Evolutionary conservation across 768 basidiomycete genomes (phyloP).

Genomic region (Leccinum aurantiacum): DNA sequence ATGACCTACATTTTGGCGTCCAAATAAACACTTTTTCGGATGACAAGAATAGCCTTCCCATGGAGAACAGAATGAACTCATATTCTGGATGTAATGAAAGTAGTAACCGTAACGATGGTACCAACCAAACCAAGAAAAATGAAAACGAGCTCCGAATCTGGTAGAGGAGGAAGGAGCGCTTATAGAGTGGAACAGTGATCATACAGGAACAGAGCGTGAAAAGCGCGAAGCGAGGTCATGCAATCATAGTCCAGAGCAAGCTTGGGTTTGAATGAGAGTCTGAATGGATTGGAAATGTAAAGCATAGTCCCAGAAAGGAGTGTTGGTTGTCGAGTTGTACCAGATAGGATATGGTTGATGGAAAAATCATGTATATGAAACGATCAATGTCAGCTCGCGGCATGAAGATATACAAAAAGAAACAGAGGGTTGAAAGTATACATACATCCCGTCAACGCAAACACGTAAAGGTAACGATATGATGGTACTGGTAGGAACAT

Average conservation of each 20-base stretch:
- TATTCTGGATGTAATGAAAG: constrained; percentile 27
- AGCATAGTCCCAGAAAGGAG: constrained; percentile 30
- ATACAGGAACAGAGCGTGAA: constrained; percentile 15
- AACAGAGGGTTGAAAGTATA: constrained; percentile 5
- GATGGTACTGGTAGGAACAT: constrained; percentile 5
- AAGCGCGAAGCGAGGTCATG: constrained; percentile 17
- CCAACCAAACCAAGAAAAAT: constrained; percentile 23
- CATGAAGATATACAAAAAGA: constrained; percentile 23
- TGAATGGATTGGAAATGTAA: constrained; percentile 13
- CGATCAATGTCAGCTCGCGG: constrained; percentile 16
- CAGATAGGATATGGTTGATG: constrained; percentile 16
- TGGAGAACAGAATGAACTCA: constrained; percentile 16
- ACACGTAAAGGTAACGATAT: constrained; percentile 6
- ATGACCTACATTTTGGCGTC: constrained; percentile 20
- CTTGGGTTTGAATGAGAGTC: constrained; percentile 14
- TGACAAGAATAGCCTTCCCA: neutral
- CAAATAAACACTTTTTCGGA: neutral
- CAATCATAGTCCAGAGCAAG: constrained; percentile 31
- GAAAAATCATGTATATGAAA: constrained; percentile 22
- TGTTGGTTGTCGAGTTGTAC: constrained; percentile 17
- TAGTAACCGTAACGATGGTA: constrained; percentile 17
- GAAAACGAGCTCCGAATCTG: constrained; percentile 11
- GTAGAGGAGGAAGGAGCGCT: constrained; percentile 13
- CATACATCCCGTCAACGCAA: constrained; percentile 8
- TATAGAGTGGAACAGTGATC: constrained; percentile 8